Percentiles rank a stretch among this genome's conserved stretches.
Evolutionary conservation across 352 stramenopile species (phyloP).

Genomic region (Globisporangium echinulatum): DNA sequence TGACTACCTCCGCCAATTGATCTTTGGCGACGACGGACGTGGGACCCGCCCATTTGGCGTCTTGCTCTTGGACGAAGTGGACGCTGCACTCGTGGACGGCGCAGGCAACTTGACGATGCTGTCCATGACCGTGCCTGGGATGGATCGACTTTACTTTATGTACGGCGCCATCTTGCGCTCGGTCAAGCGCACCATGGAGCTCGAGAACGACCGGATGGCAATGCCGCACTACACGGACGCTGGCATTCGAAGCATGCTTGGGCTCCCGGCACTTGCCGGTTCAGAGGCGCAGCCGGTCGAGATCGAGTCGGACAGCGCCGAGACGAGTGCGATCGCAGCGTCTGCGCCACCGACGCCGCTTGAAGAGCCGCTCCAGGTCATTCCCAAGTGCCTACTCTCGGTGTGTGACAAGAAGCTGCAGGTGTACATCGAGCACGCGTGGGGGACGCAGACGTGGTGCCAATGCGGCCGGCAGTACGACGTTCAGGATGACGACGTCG

Average conservation of each 20-base stretch:
- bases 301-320: background rate
- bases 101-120: constrained; percentile 2
- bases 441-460: background rate
- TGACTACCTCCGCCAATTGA: constrained; percentile 11
- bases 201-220: background rate
- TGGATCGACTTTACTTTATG: constrained; percentile 1
- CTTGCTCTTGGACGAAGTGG: constrained; percentile 3
- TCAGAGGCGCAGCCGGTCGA: too few relatives aligned
- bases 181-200: constrained; percentile 1
- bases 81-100: background rate
- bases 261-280: background rate
- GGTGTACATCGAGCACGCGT: background rate
- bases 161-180: background rate
- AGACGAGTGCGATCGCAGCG: background rate
- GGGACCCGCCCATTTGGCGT: constrained; percentile 4
- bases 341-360: background rate
- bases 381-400: constrained; percentile 1
- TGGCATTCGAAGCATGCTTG: background rate
- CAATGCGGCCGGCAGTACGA: background rate
- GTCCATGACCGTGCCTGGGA: background rate
- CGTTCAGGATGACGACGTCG: background rate
- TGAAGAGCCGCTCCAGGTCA: background rate
- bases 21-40: constrained; percentile 5
- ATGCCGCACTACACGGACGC: background rate
- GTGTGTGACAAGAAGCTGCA: constrained; percentile 3